phyloP scores from a whole-genome alignment of 1,139 yeast species.

The Geotrichum siamense region DNA sequence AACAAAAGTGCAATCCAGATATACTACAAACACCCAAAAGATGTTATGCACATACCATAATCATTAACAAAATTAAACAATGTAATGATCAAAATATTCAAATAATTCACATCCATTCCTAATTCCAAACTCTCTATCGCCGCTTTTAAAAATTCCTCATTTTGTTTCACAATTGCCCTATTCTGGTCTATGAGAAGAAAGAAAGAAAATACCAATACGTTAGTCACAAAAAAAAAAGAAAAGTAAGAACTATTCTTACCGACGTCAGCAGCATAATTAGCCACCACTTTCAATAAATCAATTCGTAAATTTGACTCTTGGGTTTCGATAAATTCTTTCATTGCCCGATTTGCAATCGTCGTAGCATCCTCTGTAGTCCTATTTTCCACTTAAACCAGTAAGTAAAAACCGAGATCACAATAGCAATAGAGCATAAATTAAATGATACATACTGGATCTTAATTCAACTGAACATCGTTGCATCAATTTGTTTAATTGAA shows the following conservation, averaged over 20 bases:
- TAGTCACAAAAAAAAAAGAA: not conserved
- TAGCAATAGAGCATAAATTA: too few relatives aligned
- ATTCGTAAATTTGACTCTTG: not conserved
- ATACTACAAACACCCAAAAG: not conserved
- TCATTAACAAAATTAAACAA: slow-evolving; percentile 14
- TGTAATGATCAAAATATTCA: slow-evolving; percentile 5
- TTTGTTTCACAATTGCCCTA: slow-evolving; percentile 11
- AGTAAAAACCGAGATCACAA: not conserved
- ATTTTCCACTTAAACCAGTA: slow-evolving; percentile 1
- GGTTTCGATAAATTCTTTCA: slow-evolving; percentile 5
- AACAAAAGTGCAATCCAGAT: too few relatives aligned
- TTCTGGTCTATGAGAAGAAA: slow-evolving; percentile 13
- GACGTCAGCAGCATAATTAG: slow-evolving; percentile 22
- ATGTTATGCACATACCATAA: slow-evolving; percentile 13
- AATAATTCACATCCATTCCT: not conserved
- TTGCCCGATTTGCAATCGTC: slow-evolving; percentile 4
- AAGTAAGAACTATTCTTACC: slow-evolving; percentile 15
- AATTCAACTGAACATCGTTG: not conserved
- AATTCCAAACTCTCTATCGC: slow-evolving; percentile 2
- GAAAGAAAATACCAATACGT: not conserved
- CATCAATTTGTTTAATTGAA: not conserved
- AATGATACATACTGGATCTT: not conserved
- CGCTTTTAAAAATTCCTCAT: slow-evolving; percentile 9
- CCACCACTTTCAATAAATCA: slow-evolving; percentile 19
- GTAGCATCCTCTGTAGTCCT: slow-evolving; percentile 3